Evolutionary conservation across 345 rosid genomes (phyloP).

Genomic region (Camelina sativa): DNA sequence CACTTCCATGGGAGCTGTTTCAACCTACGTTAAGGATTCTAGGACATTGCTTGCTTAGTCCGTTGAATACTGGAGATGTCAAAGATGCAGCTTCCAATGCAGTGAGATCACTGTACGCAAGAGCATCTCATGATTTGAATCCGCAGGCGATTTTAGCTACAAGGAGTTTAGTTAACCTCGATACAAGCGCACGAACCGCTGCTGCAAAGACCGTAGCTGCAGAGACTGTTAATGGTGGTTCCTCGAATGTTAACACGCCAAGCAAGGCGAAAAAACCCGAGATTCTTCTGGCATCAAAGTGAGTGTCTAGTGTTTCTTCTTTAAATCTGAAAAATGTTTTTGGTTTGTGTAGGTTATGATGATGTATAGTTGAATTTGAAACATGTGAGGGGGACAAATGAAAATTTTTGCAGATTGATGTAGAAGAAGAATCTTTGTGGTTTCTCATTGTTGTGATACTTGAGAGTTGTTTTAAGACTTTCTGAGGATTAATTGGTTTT

Average conservation of each 20-base stretch:
- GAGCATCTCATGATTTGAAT: conserved; percentile 92
- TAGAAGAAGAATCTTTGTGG: conserved; percentile 26
- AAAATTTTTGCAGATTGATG: conserved; percentile 11
- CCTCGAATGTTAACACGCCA: conserved; percentile 83
- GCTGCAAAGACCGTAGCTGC: conserved; percentile 58
- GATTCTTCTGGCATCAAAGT: conserved; percentile 84
- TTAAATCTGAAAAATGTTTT: background rate
- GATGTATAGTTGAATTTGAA: conserved; percentile 35
- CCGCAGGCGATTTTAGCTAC: conserved; percentile 92
- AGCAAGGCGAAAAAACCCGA: conserved; percentile 86
- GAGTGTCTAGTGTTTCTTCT: conserved; percentile 54
- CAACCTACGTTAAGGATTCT: conserved; percentile 78
- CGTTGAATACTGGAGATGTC: conserved; percentile 73
- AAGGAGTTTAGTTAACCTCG: conserved; percentile 81
- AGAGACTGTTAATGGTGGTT: conserved; percentile 49
- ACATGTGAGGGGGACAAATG: background rate
- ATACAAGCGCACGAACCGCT: conserved; percentile 64
- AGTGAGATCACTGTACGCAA: conserved; percentile 75
- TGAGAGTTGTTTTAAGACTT: conserved; percentile 9
- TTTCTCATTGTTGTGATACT: conserved; percentile 19
- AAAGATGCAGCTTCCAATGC: conserved; percentile 80
- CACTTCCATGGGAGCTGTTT: conserved; percentile 92
- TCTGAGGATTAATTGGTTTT: conserved; percentile 23
- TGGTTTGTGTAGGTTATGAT: conserved; percentile 30
- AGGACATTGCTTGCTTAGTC: conserved; percentile 88